A percentile compares a stretch with the other conserved stretches of the same genome.
These are phyloP conservation scores for Scleroderma citrinum DNA, from an alignment of 768 basidiomycete species.

Conservation along the genomic window DNA sequence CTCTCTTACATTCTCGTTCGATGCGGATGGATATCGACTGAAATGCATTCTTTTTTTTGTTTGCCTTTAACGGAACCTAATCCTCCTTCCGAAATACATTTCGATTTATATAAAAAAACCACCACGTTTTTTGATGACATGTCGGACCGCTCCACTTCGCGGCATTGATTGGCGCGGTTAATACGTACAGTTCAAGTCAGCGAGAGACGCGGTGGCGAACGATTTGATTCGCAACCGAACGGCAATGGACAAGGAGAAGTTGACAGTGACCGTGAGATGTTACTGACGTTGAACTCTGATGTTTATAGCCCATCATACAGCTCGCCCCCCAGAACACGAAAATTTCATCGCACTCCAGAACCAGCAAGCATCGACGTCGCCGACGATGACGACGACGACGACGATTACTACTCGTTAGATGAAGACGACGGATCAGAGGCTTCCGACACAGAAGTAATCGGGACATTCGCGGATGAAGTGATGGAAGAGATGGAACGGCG, in stretches of 20 bases:
- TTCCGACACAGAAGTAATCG: constrained; percentile 25
- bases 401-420: constrained; percentile 28
- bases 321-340: constrained; percentile 14
- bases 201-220: constrained; percentile 2
- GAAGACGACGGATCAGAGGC: constrained; percentile 22
- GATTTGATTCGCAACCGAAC: neutral
- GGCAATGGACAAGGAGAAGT: neutral
- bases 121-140: constrained; percentile 1
- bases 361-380: constrained; percentile 2
- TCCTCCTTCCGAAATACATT: constrained; percentile 2
- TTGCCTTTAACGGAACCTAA: constrained; percentile 31
- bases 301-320: constrained; percentile 20
- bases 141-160: too few relatives aligned
- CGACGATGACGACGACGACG: constrained; percentile 23
- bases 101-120: constrained; percentile 11
- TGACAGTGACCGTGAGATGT: constrained; percentile 7
- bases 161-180: constrained; percentile 1
- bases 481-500: constrained; percentile 71
- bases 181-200: constrained; percentile 1
- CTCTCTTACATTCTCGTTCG: constrained; percentile 42
- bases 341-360: constrained; percentile 3
- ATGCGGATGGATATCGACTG: constrained; percentile 63
- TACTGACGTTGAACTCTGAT: constrained; percentile 8
- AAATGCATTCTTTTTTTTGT: constrained; percentile 56
- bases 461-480: constrained; percentile 46